phyloP scores from a whole-genome alignment of 768 basidiomycete genomes.

The Ramaria rubella region DNA sequence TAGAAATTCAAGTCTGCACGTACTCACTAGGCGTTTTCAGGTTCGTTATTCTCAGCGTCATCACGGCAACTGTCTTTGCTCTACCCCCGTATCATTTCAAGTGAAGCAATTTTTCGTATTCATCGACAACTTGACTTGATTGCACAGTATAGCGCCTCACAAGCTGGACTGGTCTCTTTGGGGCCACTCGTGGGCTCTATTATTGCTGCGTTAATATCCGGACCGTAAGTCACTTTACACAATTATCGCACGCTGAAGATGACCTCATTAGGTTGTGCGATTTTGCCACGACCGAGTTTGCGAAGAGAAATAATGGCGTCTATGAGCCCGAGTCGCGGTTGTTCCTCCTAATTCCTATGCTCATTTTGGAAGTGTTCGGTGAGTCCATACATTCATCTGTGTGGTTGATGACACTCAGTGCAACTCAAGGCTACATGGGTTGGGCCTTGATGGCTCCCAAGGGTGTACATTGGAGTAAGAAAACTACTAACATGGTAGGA shows the following conservation, averaged over 20 bases:
- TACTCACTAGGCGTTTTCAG: constrained; percentile 2
- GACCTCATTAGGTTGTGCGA: not conserved
- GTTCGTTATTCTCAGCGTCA: constrained; percentile 12
- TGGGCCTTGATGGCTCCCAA: constrained; percentile 4
- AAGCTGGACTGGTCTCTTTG: constrained; percentile 16
- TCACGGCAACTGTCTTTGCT: constrained; percentile 12
- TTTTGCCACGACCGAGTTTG: constrained; percentile 28
- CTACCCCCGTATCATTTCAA: constrained; percentile 11
- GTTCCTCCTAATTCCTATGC: constrained; percentile 35
- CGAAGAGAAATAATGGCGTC: constrained; percentile 37
- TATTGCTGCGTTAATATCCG: constrained; percentile 10
- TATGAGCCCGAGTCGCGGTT: constrained; percentile 44
- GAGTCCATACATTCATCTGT: no score
- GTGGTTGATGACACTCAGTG: no score
- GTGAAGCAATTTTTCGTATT: not conserved
- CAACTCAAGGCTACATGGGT: constrained; percentile 5
- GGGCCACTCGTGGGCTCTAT: constrained; percentile 15
- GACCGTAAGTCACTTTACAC: constrained; percentile 12
- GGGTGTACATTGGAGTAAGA: constrained; percentile 3
- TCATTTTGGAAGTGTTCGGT: constrained; percentile 37
- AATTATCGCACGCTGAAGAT: not conserved
- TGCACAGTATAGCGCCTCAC: constrained; percentile 1
- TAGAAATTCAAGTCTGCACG: not conserved
- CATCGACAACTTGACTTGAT: not conserved
- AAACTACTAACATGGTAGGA: not conserved